Base-by-base conservation (phyloP, 768 basidiomycete species). In the Pleurotus cornucopiae region DNA sequence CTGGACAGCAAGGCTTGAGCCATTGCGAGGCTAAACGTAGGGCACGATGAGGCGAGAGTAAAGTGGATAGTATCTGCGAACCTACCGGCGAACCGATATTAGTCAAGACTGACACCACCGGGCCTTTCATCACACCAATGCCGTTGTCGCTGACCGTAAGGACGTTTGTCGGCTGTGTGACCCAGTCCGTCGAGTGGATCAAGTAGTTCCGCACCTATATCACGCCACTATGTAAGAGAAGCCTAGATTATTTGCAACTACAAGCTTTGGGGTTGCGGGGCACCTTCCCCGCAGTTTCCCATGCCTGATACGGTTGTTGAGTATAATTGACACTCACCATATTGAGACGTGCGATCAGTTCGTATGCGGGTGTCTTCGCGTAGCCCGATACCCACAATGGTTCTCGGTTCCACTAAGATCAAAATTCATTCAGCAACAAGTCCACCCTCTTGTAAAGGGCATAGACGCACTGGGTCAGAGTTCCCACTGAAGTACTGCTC, bases 1-100 rank as follows among this genome's bases (percentile, higher is more conserved):
- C 52, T 78, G 75, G n/a, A 83, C 83, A 2, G 81, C 73, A 49
- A 84, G 74, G 60, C 74, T 69, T 5, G 76, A 83, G 20, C 74
- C 70, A 62, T 85, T 84, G 60, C 76, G 73, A 2, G 85, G 82
- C 85, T 85, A 61, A 2, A 63, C 55, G 26, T 5, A n/a, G 37
- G 13, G 40, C 38, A 43, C 25, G 58, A 49, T 41, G 54, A 20
- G 39, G 6, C n/a, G 41, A 44, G n/a, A 16, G 11, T 6, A 16
- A 30, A 4, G 49, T 14, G 26, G 21, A 16, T 59, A 30, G 41
- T 46, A 5, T 46, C 23, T n/a, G 55, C 16, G 46, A 41, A 46
- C 59, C 78, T 55, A 88, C 87, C 18, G 87, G 86, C 54, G 86
- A 87, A 30, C 88, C 89, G 58, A 89, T 81, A 69, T 85, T 88